Evolutionary conservation across 805 yeast species (phyloP), one percentile per base, ranked within the genome.

Genomic region (Teunomyces stri): DNA sequence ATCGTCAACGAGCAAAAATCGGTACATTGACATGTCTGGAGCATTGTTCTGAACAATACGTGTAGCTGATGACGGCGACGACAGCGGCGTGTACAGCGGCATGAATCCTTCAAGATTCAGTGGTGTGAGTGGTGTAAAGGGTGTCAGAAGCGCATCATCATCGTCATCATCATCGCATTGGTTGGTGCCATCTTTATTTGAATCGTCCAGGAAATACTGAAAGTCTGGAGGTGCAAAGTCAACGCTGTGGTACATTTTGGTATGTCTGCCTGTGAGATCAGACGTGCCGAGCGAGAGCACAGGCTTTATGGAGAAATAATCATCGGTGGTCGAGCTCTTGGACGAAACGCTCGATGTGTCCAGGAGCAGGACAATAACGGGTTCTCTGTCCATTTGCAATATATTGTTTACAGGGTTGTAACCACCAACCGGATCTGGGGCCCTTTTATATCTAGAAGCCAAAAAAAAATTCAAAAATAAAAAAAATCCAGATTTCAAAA

Each of bases 1-100:
- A 54, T 73, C 78, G 55, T 73, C 78, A 13, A 73, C 76, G 12
- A 70, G 51, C 25, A 61, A 48, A 16, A 61, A 61, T n/a, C 31
- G 15, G 51, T 50, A 58, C 9, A 45, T 40, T 22, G 27, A 35
- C 29, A 28, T 36, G 51, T 54, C 54, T 27, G 63, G 56, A 20
- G 28, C 27, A 21, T 47, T 47, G 31, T 43, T 49, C 25, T 42
- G 44, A 43, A 46, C 37, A 11, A 46, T 46, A 21, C 22, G 25
- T 2, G n/a, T n/a, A 18, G 20, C 20, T 6, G 43, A 12, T n/a
- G 22, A n/a, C 5, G 18, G 20, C 2, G 22, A 31, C 6, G 43
- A 6, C 27, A 20, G 39, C 11, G 39, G 28, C 15, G 25, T 36
- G 39, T 36, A 36, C 9, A 13, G 10, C 11, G 39, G 39, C 10